phyloP scores from a whole-genome alignment of 2,329 filamentous ascomycete genomes.

The Hypoxylon sp. region DNA sequence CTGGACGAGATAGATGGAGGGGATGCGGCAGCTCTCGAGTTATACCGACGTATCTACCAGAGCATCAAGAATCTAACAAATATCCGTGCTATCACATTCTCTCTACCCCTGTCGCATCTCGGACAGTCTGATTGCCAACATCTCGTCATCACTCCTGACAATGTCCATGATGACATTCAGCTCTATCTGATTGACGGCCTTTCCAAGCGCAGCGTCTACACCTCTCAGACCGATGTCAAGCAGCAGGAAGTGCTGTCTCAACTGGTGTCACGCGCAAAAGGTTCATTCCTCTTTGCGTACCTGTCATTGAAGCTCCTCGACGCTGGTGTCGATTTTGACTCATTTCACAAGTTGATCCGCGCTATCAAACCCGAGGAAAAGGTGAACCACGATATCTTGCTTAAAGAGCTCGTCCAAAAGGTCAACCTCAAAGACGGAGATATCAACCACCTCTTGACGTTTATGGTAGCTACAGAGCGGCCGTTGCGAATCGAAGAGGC shows the following conservation, averaged over 20 bases:
- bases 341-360: slow-evolving; percentile 45
- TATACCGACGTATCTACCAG: slow-evolving; percentile 52
- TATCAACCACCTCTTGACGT: slow-evolving; percentile 50
- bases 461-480: slow-evolving; percentile 52
- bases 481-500: slow-evolving; percentile 53
- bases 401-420: slow-evolving; percentile 47
- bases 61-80: slow-evolving; percentile 48
- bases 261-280: slow-evolving; percentile 52
- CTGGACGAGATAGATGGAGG: slow-evolving; percentile 53
- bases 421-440: slow-evolving; percentile 47
- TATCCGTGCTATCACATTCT: slow-evolving; percentile 53
- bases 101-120: slow-evolving; percentile 52
- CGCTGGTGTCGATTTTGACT: slow-evolving; percentile 42
- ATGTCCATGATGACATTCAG: slow-evolving; percentile 54
- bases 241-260: slow-evolving; percentile 48
- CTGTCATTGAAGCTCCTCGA: slow-evolving; percentile 50
- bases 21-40: slow-evolving; percentile 41
- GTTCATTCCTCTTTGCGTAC: slow-evolving; percentile 56
- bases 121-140: slow-evolving; percentile 49
- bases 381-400: slow-evolving; percentile 40
- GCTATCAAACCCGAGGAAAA: slow-evolving; percentile 44
- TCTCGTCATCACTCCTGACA: slow-evolving; percentile 51
- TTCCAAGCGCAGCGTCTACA: slow-evolving; percentile 39
- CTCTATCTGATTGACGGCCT: slow-evolving; percentile 49
- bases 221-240: slow-evolving; percentile 36